Conservation (phyloP, 2,329 filamentous ascomycete genomes). For the Zymoseptoria crescenta region DNA sequence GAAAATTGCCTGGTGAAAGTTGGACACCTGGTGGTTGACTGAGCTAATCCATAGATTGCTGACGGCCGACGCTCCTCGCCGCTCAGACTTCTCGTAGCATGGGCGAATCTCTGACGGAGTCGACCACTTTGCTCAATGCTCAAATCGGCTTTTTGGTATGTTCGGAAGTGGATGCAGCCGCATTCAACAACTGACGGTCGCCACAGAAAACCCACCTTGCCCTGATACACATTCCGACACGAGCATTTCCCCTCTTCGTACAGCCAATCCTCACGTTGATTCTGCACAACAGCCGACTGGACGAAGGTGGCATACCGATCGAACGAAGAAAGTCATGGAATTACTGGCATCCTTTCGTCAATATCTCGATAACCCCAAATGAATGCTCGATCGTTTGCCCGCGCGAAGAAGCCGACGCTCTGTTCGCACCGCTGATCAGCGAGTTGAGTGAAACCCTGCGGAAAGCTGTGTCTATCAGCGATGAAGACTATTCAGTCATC, state of each 20-base stretch:
- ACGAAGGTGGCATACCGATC: constrained; percentile 33
- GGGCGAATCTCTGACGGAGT: constrained; percentile 25
- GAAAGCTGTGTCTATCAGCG: constrained; percentile 59
- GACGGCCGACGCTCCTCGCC: background rate
- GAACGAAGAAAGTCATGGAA: constrained; percentile 36
- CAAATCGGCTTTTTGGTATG: constrained; percentile 43
- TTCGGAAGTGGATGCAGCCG: background rate
- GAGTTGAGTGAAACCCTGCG: constrained; percentile 46
- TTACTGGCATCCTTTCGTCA: constrained; percentile 70
- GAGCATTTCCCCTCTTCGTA: constrained; percentile 67
- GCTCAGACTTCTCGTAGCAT: constrained; percentile 4
- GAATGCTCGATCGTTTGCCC: constrained; percentile 92
- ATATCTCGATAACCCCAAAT: constrained; percentile 83
- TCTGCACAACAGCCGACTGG: constrained; percentile 41
- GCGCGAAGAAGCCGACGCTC: constrained; percentile 59
- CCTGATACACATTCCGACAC: constrained; percentile 81
- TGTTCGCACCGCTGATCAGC: constrained; percentile 67
- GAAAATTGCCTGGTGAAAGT: background rate
- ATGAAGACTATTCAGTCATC: constrained; percentile 79
- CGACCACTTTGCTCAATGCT: constrained; percentile 40
- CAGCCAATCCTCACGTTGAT: constrained; percentile 82
- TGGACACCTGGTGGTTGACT: background rate
- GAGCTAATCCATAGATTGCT: background rate
- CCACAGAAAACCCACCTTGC: constrained; percentile 74
- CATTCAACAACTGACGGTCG: constrained; percentile 3